These are phyloP conservation scores for Hydrangea macrophylla DNA, from an alignment of 148 eudicot genomes.

Conservation along the genomic window DNA sequence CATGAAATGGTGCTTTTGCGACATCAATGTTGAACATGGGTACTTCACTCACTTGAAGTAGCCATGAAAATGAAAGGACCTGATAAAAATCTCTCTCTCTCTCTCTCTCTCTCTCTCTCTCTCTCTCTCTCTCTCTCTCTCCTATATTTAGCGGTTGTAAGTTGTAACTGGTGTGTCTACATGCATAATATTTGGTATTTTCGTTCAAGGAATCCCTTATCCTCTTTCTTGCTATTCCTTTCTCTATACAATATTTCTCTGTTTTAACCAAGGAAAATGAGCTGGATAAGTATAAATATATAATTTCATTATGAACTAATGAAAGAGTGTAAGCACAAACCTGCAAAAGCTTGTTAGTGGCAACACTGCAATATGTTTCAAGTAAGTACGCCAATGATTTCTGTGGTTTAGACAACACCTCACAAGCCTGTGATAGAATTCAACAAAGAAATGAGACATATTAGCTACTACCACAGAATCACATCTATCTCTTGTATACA, in stretches of 20 bases:
- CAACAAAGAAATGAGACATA: constrained; percentile 7
- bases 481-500: neutral
- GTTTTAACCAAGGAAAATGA: neutral
- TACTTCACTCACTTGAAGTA: too few species aligned
- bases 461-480: neutral
- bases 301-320: neutral
- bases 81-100: too few species aligned
- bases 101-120: too few species aligned
- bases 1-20: too few species aligned
- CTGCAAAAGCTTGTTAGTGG: constrained; percentile 79
- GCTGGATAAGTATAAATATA: too few species aligned
- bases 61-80: too few species aligned
- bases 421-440: constrained; percentile 78
- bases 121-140: too few species aligned
- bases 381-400: constrained; percentile 92
- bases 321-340: constrained; percentile 25
- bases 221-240: neutral
- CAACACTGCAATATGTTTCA: constrained; percentile 73
- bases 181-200: neutral
- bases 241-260: neutral
- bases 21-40: too few species aligned
- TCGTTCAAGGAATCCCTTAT: neutral
- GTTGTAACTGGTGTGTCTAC: too few species aligned
- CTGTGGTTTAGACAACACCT: constrained; percentile 83
- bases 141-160: too few species aligned